Conservation (phyloP, 495 filamentous ascomycete species). For the Penicillium soppii region DNA sequence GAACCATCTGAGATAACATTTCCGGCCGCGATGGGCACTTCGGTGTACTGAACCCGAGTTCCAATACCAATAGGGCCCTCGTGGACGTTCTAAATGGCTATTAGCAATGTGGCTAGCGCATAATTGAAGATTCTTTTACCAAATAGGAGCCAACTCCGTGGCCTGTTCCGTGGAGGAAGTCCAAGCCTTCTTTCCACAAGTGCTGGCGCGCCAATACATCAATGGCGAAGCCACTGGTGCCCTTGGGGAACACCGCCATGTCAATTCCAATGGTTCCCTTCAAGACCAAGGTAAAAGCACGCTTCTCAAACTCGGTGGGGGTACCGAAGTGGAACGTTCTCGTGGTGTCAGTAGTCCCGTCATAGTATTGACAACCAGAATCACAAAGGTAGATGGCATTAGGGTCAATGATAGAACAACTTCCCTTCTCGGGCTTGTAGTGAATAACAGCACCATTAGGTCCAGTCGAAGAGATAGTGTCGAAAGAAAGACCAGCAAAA, state of each 20-base stretch:
- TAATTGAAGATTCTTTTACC: conserved; percentile 31
- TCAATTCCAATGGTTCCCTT: conserved; percentile 96
- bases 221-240: conserved; percentile 88
- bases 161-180: conserved; percentile 95
- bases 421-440: conserved; percentile 86
- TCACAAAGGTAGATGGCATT: conserved; percentile 92
- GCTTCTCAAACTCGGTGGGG: conserved; percentile 81
- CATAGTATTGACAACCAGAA: conserved; percentile 90
- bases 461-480: conserved; percentile 94
- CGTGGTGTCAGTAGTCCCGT: conserved; percentile 97
- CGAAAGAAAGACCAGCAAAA: conserved; percentile 91
- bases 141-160: conserved; percentile 93
- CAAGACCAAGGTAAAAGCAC: conserved; percentile 91
- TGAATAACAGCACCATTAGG: conserved; percentile 96
- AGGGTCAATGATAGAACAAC: conserved; percentile 82
- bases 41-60: conserved; percentile 84
- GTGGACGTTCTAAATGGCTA: conserved; percentile 73
- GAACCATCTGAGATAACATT: conserved; percentile 85
- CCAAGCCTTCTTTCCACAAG: conserved; percentile 88
- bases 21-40: conserved; percentile 84
- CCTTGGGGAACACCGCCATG: conserved; percentile 86
- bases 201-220: conserved; percentile 88
- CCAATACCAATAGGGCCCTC: conserved; percentile 97
- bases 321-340: conserved; percentile 89
- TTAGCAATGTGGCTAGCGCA: conserved; percentile 12